Base-by-base conservation (phyloP, 495 filamentous ascomycete species). In the Aspergillus incahuasiensis region DNA sequence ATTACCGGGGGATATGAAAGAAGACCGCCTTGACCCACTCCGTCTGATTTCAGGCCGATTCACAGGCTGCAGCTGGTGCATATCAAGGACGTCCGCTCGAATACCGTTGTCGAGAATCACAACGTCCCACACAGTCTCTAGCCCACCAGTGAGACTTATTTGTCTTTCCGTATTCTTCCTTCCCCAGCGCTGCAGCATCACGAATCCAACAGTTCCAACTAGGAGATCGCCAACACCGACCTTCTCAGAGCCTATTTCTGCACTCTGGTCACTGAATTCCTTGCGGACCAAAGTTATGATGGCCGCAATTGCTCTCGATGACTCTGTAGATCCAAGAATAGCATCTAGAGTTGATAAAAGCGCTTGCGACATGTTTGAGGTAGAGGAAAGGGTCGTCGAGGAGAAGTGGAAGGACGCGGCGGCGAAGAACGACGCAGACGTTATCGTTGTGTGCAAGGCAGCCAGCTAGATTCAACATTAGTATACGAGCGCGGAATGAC, bases 111-210 rank as follows among this genome's bases (percentile, higher is more conserved):
- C 80, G 18, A 87, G 64, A 28, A 91, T 82, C 42, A 91, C 84
- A n/a, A 89, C 83, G 72, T 92, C 88, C 88, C 88, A 92, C 9
- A 91, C 75, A 22, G 81, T 69, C 61, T 89, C 87, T 46, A 86
- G 79, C 12, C 77, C 77, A 42, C 74, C 68, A 28, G 76, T 74
- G 1, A 76, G 70, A 16, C 74, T 77, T 16, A 73, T 65, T 25
- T 85, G 76, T 46, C 79, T 72, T 51, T 86, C 80, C 18, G 83
- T 81, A 49, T 79, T 76, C 35, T 75, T 81, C 53, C 75, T 79
- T 32, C 86, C 86, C 77, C 83, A 83, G 28, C 81, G 77, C 60
- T 91, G 88, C 42, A 92, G 65, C 49, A 90, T 79, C 1, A 86
- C 88, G 55, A 92, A 81, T 8, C 84, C 86, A 48, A 87, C 82